phyloP scores from a whole-genome alignment of 2,329 filamentous ascomycete genomes.

The Diaporthe australafricana region DNA sequence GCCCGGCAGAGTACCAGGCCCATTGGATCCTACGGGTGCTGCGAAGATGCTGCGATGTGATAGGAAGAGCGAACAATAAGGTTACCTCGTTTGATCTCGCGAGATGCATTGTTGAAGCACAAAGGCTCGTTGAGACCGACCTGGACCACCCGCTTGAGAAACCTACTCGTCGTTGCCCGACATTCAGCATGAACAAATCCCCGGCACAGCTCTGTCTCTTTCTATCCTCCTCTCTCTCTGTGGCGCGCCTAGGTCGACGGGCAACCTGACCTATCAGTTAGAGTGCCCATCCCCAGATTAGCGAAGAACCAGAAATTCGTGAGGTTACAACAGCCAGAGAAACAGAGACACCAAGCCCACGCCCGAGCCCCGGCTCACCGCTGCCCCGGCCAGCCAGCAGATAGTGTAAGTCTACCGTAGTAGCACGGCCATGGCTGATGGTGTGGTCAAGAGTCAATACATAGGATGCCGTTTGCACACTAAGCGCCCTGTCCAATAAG shows the following conservation, averaged over 20 bases:
- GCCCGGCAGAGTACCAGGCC: constrained; percentile 25
- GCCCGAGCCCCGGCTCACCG: background rate
- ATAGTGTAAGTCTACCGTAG: too few species aligned
- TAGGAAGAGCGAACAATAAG: constrained; percentile 6
- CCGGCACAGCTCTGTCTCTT: background rate
- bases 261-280: constrained; percentile 7
- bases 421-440: constrained; percentile 13
- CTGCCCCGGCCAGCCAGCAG: constrained; percentile 22
- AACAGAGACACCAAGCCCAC: background rate
- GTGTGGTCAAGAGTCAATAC: constrained; percentile 20
- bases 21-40: background rate
- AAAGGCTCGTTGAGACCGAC: background rate
- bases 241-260: background rate
- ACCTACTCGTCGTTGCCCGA: background rate
- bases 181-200: background rate
- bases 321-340: background rate
- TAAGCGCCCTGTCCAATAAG: constrained; percentile 12
- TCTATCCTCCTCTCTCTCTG: too few species aligned
- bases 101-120: constrained; percentile 7
- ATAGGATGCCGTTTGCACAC: background rate
- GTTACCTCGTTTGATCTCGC: constrained; percentile 19
- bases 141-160: background rate
- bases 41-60: background rate
- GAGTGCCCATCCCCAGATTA: constrained; percentile 7
- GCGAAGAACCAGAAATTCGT: background rate